A percentile compares a stretch with the other conserved stretches of the same genome.
Evolutionary conservation across 441 rosid genomes (phyloP).

Genomic region (Populus hybrid): DNA sequence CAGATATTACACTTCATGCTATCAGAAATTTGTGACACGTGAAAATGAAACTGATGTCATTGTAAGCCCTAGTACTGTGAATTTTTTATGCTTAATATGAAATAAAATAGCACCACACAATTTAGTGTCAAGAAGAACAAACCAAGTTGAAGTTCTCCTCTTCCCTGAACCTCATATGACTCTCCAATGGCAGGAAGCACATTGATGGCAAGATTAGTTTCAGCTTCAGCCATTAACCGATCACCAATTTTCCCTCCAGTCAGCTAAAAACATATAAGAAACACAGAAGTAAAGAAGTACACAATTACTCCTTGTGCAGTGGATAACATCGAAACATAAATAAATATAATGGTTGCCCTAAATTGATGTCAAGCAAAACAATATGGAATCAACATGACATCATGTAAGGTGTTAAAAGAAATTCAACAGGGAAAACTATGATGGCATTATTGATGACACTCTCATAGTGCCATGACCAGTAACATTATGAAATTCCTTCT

Average conservation of each 20-base stretch:
- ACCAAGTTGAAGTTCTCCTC: conserved; percentile 99
- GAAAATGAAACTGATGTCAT: not conserved
- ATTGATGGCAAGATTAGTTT: conserved; percentile 95
- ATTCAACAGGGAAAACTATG: not conserved
- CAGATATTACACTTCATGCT: not conserved
- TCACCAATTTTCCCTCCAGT: conserved; percentile 91
- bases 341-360: not conserved
- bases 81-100: not conserved
- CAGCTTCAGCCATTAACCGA: conserved; percentile 87
- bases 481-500: not conserved
- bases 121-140: conserved; percentile 22
- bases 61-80: not conserved
- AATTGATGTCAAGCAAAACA: not conserved
- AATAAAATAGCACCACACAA: not conserved
- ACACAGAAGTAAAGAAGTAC: conserved; percentile 1
- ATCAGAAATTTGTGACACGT: not conserved
- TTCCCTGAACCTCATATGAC: conserved; percentile 91
- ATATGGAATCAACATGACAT: not conserved
- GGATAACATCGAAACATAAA: not conserved
- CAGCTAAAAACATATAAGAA: conserved; percentile 45
- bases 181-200: conserved; percentile 85
- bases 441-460: not conserved
- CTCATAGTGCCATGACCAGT: not conserved
- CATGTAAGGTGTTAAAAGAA: not conserved
- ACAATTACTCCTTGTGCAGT: conserved; percentile 17